Evolutionary conservation across 2,329 filamentous ascomycete species (phyloP), one percentile per base, ranked within the genome.

Genomic region (Kalmusia sp.): DNA sequence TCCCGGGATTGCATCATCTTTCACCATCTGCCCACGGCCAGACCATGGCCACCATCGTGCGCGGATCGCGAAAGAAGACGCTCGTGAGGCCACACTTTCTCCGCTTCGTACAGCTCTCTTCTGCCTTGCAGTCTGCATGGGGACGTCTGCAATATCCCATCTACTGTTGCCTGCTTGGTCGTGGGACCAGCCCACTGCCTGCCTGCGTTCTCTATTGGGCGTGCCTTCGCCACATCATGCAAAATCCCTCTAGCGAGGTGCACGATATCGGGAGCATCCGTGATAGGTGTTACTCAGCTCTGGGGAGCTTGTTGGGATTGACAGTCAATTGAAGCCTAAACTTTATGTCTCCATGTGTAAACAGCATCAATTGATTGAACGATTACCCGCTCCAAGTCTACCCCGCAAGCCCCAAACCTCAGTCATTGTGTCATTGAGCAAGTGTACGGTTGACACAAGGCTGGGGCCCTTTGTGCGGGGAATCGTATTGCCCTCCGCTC

Each of bases 1-100:
- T 31, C 17, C 34, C 24, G 17, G 14, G 33, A 41, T 59, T 58
- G 55, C 58, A 58, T 50, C 56, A 59, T 55, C 43, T 43, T 43
- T 21, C 34, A 34, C 39, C 38, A 44, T 51, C 21, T 30, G 3
- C 30, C 48, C 40, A 45, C 28, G 30, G 34, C 47, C 27, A 39
- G 15, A 41, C 31, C 25, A 43, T 28, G 28, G 22, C 6, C 22
- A 9, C 19, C 19, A 12, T 39, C 7, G 21, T 15, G 41, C 12
- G 27, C 6, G 6, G 6, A 28, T 28, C 27, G 27, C 27, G 27
- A 28, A 28, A 28, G 27, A 28, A n/a, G n/a, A n/a, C n/a, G n/a
- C n/a, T n/a, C n/a, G n/a, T n/a, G n/a, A n/a, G n/a, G n/a, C n/a
- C n/a, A n/a, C n/a, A n/a, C n/a, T n/a, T n/a, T n/a, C n/a, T n/a